These are phyloP conservation scores for Monosporozyma siamensis DNA, from an alignment of 805 yeast species.

Conservation along the genomic window DNA sequence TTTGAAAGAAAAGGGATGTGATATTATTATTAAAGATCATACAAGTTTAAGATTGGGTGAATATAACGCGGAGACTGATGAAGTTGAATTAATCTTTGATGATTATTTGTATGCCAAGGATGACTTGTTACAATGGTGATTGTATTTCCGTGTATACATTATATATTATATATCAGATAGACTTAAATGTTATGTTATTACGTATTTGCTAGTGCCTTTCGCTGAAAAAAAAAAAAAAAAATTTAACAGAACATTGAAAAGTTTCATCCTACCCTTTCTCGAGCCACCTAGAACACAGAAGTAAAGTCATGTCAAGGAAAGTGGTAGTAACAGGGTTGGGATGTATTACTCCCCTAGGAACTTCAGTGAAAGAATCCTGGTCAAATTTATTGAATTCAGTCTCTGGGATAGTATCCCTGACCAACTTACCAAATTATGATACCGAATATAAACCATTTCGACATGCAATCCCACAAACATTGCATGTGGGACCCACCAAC, in stretches of 20 bases:
- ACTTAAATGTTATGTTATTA: too few relatives aligned
- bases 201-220: too few relatives aligned
- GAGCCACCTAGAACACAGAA: not conserved
- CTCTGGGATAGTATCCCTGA: slow-evolving; percentile 54
- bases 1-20: slow-evolving; percentile 70
- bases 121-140: slow-evolving; percentile 30
- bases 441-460: slow-evolving; percentile 34
- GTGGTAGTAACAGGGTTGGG: slow-evolving; percentile 94
- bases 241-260: too few relatives aligned
- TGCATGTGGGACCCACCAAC: slow-evolving; percentile 64
- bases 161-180: too few relatives aligned
- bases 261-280: not conserved
- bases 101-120: slow-evolving; percentile 34
- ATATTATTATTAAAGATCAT: slow-evolving; percentile 69
- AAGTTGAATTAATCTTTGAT: slow-evolving; percentile 30
- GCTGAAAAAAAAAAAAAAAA: too few relatives aligned
- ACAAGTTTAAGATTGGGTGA: slow-evolving; percentile 48
- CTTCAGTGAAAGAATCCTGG: slow-evolving; percentile 52
- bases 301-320: slow-evolving; percentile 30
- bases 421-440: slow-evolving; percentile 26
- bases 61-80: slow-evolving; percentile 37
- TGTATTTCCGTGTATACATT: too few relatives aligned
- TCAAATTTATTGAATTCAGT: slow-evolving; percentile 38
- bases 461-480: slow-evolving; percentile 48
- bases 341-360: slow-evolving; percentile 76